phyloP scores from a whole-genome alignment of 257 asterid species.

The Solanum corneliomulleri region DNA sequence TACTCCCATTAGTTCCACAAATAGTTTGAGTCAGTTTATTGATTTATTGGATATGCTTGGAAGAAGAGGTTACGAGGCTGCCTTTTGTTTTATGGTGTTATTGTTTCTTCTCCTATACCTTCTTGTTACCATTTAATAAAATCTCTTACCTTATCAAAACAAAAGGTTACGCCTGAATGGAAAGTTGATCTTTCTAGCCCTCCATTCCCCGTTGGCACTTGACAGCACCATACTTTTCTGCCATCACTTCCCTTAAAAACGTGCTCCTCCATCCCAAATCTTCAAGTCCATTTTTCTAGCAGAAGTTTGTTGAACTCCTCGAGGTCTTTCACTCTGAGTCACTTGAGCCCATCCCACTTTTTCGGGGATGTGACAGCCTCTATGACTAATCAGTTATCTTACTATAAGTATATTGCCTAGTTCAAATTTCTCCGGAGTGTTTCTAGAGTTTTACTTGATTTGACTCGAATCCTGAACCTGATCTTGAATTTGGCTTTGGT shows the following conservation, averaged over 20 bases:
- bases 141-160: background rate
- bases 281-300: background rate
- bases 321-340: background rate
- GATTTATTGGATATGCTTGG: background rate
- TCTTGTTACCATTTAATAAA: background rate
- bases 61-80: background rate
- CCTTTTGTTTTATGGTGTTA: background rate
- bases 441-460: background rate
- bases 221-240: background rate
- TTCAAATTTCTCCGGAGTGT: background rate
- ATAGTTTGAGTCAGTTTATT: background rate
- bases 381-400: background rate
- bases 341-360: background rate
- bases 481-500: background rate
- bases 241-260: background rate
- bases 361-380: background rate
- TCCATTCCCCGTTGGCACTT: background rate
- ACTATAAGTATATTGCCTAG: background rate
- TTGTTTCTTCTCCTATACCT: background rate
- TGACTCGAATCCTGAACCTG: background rate
- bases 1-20: background rate
- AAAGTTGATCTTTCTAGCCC: background rate
- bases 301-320: background rate
- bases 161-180: background rate
- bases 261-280: background rate